Conservation (phyloP, 768 basidiomycete genomes). For the Amanita brunnescens region DNA sequence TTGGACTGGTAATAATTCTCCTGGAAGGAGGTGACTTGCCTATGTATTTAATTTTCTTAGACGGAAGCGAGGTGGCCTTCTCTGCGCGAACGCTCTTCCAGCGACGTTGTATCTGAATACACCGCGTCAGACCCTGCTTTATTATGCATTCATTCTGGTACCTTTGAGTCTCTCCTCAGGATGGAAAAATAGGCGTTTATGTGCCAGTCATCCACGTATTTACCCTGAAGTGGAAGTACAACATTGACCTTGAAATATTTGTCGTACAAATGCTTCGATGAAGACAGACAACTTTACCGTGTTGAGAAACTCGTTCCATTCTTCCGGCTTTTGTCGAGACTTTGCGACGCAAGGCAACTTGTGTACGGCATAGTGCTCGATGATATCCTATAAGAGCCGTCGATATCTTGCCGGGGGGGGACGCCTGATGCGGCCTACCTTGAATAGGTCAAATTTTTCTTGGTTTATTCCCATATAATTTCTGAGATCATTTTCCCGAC, state of each 20-base stretch:
- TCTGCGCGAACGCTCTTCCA: neutral
- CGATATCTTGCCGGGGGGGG: neutral
- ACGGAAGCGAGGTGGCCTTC: neutral
- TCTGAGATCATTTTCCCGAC: neutral
- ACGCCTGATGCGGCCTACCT: neutral
- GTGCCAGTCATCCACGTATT: slow-evolving; percentile 1
- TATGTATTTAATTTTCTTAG: neutral
- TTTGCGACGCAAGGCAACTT: neutral
- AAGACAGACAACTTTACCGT: neutral
- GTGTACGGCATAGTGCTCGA: neutral
- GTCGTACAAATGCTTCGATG: neutral
- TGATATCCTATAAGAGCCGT: neutral
- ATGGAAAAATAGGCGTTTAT: neutral
- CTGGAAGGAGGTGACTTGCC: neutral
- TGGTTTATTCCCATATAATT: neutral
- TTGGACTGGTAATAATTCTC: neutral
- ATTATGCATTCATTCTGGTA: neutral
- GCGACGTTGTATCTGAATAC: neutral
- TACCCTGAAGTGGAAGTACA: neutral
- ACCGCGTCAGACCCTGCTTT: neutral
- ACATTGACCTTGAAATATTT: neutral
- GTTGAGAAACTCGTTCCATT: neutral
- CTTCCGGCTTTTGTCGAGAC: neutral
- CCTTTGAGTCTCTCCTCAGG: neutral
- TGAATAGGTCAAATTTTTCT: neutral